These are phyloP conservation scores for Entoloma clypeatum DNA, from an alignment of 1,284 basidiomycete genomes.

Conservation along the genomic window DNA sequence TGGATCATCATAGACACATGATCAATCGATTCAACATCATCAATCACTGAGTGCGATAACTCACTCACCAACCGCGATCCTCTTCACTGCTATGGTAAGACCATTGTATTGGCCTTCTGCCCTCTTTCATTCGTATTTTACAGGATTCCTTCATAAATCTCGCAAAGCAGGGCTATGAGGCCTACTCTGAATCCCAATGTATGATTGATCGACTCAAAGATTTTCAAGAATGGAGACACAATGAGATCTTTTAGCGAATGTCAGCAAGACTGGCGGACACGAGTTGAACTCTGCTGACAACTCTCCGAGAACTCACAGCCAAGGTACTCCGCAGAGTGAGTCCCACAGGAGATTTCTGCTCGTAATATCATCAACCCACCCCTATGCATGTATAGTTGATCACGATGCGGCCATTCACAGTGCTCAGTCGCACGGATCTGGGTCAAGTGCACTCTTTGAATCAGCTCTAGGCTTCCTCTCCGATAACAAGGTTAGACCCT, in stretches of 20 bases:
- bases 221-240: conserved; percentile 10
- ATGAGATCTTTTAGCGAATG: conserved; percentile 27
- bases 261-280: conserved; percentile 54
- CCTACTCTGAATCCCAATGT: conserved; percentile 45
- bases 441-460: conserved; percentile 48
- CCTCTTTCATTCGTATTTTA: background rate
- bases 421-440: conserved; percentile 49
- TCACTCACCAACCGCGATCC: too few species aligned
- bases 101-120: background rate
- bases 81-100: conserved; percentile 15
- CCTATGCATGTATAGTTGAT: conserved; percentile 49
- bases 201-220: conserved; percentile 15
- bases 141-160: conserved; percentile 65
- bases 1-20: too few species aligned
- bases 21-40: too few species aligned
- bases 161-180: conserved; percentile 58
- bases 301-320: conserved; percentile 23
- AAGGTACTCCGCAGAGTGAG: conserved; percentile 13
- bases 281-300: conserved; percentile 56
- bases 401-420: conserved; percentile 51
- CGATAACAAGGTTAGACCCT: conserved; percentile 43
- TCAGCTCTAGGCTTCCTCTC: conserved; percentile 49
- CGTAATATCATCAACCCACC: conserved; percentile 19
- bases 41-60: conserved; percentile 1
- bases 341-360: background rate